Evolutionary conservation across 345 rosid genomes (phyloP).

Genomic region (Rhodamnia argentea): DNA sequence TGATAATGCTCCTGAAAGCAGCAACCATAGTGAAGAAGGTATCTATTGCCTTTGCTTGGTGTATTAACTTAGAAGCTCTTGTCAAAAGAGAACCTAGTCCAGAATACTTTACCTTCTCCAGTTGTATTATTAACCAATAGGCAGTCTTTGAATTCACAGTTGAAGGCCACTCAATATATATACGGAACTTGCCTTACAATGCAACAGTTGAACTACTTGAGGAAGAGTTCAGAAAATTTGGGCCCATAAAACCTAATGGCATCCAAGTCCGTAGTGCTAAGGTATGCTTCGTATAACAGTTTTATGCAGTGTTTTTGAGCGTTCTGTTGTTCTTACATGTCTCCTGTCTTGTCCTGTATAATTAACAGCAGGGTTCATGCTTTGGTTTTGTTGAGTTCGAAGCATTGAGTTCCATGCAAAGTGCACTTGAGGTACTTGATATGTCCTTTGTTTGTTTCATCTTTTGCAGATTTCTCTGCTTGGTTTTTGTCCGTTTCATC

Average conservation of each 20-base stretch:
- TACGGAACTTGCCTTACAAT: conserved; percentile 52
- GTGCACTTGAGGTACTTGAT: conserved; percentile 47
- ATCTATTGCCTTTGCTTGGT: not conserved
- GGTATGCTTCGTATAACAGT: conserved; percentile 26
- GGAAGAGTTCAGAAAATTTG: conserved; percentile 61
- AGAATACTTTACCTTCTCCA: not conserved
- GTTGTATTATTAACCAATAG: not conserved
- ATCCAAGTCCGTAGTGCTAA: conserved; percentile 78
- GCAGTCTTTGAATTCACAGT: conserved; percentile 8
- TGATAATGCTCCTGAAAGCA: conserved; percentile 31
- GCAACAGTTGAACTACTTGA: conserved; percentile 64
- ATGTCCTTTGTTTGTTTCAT: not conserved
- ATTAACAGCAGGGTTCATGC: conserved; percentile 39
- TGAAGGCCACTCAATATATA: conserved; percentile 73
- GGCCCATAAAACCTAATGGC: conserved; percentile 57
- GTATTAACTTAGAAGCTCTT: not conserved
- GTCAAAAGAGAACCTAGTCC: not conserved
- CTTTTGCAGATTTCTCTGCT: not conserved
- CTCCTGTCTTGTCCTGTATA: not conserved
- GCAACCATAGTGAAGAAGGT: conserved; percentile 48
- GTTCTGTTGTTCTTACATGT: not conserved
- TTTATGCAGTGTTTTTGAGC: not conserved
- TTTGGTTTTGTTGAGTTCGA: conserved; percentile 78
- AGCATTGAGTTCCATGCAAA: conserved; percentile 29
- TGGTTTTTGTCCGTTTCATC: not conserved